phyloP scores from a whole-genome alignment of 345 rosid species.

The Mangifera indica region DNA sequence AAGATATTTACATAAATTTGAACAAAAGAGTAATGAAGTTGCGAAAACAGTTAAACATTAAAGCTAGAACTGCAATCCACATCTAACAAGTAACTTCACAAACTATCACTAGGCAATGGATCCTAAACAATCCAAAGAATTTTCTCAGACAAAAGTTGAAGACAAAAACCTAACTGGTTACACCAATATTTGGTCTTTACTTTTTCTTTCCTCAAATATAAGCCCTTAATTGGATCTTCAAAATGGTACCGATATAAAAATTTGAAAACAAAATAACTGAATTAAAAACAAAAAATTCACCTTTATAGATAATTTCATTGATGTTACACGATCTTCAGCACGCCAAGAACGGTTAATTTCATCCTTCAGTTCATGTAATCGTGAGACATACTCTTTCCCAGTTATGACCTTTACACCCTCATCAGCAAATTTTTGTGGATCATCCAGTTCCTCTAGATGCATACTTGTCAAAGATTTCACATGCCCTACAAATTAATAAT shows the following conservation, averaged over 20 bases:
- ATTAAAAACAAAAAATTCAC: conserved; percentile 28
- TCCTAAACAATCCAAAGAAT: neutral
- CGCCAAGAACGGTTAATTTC: conserved; percentile 71
- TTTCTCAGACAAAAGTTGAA: neutral
- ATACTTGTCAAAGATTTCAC: conserved; percentile 46
- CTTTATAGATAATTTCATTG: conserved; percentile 81
- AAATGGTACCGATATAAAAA: neutral
- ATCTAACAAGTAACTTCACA: neutral
- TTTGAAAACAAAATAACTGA: neutral
- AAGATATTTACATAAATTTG: neutral
- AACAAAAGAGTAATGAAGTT: neutral
- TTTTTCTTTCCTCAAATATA: neutral
- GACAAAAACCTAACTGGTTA: conserved; percentile 12
- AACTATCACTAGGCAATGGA: neutral
- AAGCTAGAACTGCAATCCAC: neutral
- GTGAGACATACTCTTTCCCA: conserved; percentile 71
- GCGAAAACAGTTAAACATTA: neutral
- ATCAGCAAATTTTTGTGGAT: conserved; percentile 48
- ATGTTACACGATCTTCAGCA: conserved; percentile 72
- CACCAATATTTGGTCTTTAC: neutral
- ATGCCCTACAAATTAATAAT: conserved; percentile 34
- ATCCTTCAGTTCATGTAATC: conserved; percentile 71
- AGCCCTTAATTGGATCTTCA: conserved; percentile 7
- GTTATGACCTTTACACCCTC: conserved; percentile 51
- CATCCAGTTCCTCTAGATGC: conserved; percentile 56